A percentile compares a stretch with the other conserved stretches of the same genome.
These are phyloP conservation scores for Aspergillus niger DNA, from an alignment of 2,329 filamentous ascomycete species.

Conservation along the genomic window DNA sequence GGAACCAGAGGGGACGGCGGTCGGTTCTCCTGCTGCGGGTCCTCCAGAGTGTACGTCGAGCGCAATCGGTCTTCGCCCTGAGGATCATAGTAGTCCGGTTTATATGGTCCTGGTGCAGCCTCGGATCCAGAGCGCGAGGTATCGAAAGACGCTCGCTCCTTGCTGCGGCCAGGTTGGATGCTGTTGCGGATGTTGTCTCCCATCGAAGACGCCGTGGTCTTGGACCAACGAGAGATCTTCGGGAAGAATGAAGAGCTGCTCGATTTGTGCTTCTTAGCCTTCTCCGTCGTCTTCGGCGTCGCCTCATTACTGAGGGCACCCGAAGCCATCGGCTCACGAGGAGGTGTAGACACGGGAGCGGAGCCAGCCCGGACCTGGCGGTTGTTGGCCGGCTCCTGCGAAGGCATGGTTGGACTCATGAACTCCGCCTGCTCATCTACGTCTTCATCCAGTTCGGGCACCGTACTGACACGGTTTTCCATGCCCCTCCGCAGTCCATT, in stretches of 20 bases:
- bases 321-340: conserved; percentile 43
- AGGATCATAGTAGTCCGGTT: conserved; percentile 48
- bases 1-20: conserved; percentile 65
- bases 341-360: conserved; percentile 48
- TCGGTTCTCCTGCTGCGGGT: conserved; percentile 46
- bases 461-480: conserved; percentile 85
- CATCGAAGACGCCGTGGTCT: conserved; percentile 88
- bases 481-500: conserved; percentile 59
- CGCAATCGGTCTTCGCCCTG: conserved; percentile 49
- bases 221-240: conserved; percentile 96
- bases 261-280: conserved; percentile 85
- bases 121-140: conserved; percentile 78
- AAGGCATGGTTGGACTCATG: conserved; percentile 58
- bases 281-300: conserved; percentile 70
- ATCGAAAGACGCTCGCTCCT: conserved; percentile 64
- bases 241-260: conserved; percentile 79
- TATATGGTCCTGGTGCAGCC: conserved; percentile 64
- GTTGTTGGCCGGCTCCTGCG: conserved; percentile 57
- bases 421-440: conserved; percentile 54
- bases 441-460: conserved; percentile 80
- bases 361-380: conserved; percentile 46
- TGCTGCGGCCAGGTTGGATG: conserved; percentile 51
- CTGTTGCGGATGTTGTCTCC: conserved; percentile 75
- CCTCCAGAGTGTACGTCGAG: conserved; percentile 46
- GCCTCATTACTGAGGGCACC: conserved; percentile 71